Percentiles rank a stretch among this genome's conserved stretches.
These are phyloP conservation scores for Amylocystis lapponica DNA, from an alignment of 768 basidiomycete genomes.

Conservation along the genomic window DNA sequence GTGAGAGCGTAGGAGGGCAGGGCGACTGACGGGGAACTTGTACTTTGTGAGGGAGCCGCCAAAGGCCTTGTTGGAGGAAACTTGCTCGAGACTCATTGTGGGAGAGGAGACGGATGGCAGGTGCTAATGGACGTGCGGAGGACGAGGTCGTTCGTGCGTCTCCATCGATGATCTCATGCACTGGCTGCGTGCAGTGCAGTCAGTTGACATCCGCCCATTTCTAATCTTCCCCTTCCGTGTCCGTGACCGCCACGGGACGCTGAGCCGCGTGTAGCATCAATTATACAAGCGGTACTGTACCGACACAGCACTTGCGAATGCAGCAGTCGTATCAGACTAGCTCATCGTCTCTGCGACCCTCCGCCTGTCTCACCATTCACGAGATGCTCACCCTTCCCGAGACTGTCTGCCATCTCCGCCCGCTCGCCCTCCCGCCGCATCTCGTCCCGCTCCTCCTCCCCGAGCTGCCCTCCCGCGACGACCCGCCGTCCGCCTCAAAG, in stretches of 20 bases:
- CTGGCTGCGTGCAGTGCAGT: too few species aligned
- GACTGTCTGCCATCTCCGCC: conserved; percentile 24
- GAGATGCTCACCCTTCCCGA: conserved; percentile 11
- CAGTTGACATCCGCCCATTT: too few species aligned
- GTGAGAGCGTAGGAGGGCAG: conserved; percentile 6
- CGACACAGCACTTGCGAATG: too few species aligned
- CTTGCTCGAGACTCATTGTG: conserved; percentile 47
- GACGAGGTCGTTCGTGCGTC: too few species aligned
- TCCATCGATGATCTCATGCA: too few species aligned
- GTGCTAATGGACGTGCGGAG: not conserved
- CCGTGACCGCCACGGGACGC: too few species aligned
- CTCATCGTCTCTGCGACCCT: too few species aligned
- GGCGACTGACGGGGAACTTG: conserved; percentile 62
- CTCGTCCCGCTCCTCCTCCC: conserved; percentile 16
- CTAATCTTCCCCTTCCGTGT: too few species aligned
- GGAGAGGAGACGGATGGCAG: conserved; percentile 3
- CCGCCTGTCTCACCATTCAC: too few species aligned
- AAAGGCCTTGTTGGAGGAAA: conserved; percentile 75
- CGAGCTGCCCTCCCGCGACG: not conserved
- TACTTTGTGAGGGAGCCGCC: conserved; percentile 82
- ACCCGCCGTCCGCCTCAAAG: conserved; percentile 1
- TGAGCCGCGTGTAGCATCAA: too few species aligned
- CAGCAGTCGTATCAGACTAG: too few species aligned
- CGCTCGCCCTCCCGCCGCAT: conserved; percentile 19
- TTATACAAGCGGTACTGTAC: too few species aligned